phyloP scores from a whole-genome alignment of 805 yeast genomes.

The Ogataea saltuana region DNA sequence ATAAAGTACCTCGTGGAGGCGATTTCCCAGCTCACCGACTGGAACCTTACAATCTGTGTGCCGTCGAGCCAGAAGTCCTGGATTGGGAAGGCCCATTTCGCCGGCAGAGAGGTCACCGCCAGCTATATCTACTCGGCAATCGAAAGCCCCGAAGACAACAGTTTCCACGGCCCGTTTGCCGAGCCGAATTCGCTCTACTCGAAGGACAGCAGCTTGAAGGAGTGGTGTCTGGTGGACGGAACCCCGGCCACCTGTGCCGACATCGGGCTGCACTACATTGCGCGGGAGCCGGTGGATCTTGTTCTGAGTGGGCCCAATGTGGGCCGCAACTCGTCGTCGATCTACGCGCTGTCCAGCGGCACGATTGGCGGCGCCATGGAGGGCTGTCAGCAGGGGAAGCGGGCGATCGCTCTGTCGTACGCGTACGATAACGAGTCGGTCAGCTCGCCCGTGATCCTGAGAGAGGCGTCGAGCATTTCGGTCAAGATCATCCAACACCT shows the following conservation, averaged over 20 bases:
- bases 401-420: conserved; percentile 79
- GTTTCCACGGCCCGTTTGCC: conserved; percentile 68
- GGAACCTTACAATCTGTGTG: conserved; percentile 82
- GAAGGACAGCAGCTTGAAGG: conserved; percentile 50
- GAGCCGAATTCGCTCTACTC: conserved; percentile 45
- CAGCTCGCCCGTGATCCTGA: conserved; percentile 51
- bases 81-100: conserved; percentile 97
- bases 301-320: conserved; percentile 95
- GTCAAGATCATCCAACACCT: conserved; percentile 64
- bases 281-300: conserved; percentile 66
- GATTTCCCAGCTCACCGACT: conserved; percentile 61
- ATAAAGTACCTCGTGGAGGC: conserved; percentile 78
- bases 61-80: conserved; percentile 90
- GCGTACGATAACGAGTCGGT: conserved; percentile 60
- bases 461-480: conserved; percentile 67
- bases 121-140: conserved; percentile 63
- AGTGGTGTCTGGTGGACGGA: conserved; percentile 87
- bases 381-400: conserved; percentile 71
- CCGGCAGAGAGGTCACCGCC: conserved; percentile 64
- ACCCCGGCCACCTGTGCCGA: conserved; percentile 97
- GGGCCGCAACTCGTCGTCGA: conserved; percentile 88
- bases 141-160: conserved; percentile 45
- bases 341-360: conserved; percentile 88
- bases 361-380: conserved; percentile 98
- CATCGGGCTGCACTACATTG: conserved; percentile 77